Evolutionary conservation across 2,329 filamentous ascomycete genomes (phyloP), one percentile per base, ranked within the genome.

Genomic region (Xylaria sp.): DNA sequence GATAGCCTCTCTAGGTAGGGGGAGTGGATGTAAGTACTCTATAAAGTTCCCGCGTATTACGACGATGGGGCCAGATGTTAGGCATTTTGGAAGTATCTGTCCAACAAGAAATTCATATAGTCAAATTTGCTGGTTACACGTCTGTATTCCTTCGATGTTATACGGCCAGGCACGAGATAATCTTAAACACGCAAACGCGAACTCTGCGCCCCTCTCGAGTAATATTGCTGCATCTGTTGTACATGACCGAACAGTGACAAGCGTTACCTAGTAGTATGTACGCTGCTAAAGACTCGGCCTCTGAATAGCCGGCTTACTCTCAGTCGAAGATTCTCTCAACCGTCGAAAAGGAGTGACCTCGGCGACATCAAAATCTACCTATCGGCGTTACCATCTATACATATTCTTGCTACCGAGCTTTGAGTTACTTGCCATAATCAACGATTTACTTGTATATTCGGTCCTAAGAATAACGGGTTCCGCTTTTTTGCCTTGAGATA

Each of bases 391-490:
- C 18, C 20, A n/a, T 48, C 46, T 20, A 60, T 46, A 20, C 28
- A n/a, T 43, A 43, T 41, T 32, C 36, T 60, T 50, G 48, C 57
- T 43, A 36, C 81, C 83, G 88, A 71, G 45, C 20, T 13, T 6
- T 48, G 45, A 28, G 45, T 25, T 48, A 25, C 15, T 20, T 48
- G 12, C 23, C 81, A 43, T 56, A 43, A 45, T 34, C 56, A 20
- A 58, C 7, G 10, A 15, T n/a, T 39, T 30, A 7, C 45, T 28
- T 57, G n/a, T 36, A 48, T 60, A 52, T 36, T 52, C 45, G 36
- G 12, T 36, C 36, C 57, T 13, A 28, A 58, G 57, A 59, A 68
- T 58, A 62, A 48, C 13, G 13, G 32, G 55, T 59, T 55, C 62
- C 62, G 36, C 52, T 53, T 62, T 43, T 48, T 46, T 5, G 41